Conservation (phyloP, 106 monocot species). For the Dactylorhiza incarnata region DNA sequence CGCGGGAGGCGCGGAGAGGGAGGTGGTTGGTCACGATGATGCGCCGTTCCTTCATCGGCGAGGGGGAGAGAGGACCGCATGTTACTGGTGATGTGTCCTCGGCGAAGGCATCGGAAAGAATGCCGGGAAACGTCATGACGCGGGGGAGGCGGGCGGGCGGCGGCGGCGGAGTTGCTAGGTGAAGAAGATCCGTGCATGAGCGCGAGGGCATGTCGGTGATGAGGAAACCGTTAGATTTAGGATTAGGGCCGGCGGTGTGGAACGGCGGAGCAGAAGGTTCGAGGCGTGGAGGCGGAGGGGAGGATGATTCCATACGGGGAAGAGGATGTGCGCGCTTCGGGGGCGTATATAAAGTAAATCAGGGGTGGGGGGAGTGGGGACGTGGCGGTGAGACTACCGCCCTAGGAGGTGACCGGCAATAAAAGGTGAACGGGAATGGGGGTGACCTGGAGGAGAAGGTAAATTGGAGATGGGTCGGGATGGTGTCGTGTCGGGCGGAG, state of each 20-base stretch:
- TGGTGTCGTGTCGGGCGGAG: not conserved
- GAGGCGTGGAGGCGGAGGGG: not conserved
- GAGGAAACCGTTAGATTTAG: not conserved
- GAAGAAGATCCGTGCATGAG: constrained; percentile 58
- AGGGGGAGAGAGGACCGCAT: not conserved
- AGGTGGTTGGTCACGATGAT: constrained; percentile 13
- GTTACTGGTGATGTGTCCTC: constrained; percentile 13
- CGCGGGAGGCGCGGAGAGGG: constrained; percentile 20
- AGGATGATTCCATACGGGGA: not conserved
- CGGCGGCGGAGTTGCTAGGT: constrained; percentile 20
- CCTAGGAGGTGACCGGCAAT: not conserved
- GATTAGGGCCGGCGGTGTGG: not conserved
- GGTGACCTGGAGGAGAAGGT: not conserved
- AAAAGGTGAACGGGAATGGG: not conserved
- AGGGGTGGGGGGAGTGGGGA: too few species aligned
- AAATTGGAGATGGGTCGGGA: not conserved
- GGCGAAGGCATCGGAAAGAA: constrained; percentile 21
- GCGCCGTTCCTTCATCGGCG: not conserved
- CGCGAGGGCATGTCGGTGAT: constrained; percentile 47
- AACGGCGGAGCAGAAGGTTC: not conserved
- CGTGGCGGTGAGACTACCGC: not conserved
- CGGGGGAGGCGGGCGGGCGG: constrained; percentile 30
- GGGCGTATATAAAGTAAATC: not conserved
- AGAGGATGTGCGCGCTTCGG: not conserved
- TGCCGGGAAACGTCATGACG: constrained; percentile 38